Evolutionary conservation across 1,139 yeast species (phyloP).

Genomic region (Blastobotrys capitulatus): DNA sequence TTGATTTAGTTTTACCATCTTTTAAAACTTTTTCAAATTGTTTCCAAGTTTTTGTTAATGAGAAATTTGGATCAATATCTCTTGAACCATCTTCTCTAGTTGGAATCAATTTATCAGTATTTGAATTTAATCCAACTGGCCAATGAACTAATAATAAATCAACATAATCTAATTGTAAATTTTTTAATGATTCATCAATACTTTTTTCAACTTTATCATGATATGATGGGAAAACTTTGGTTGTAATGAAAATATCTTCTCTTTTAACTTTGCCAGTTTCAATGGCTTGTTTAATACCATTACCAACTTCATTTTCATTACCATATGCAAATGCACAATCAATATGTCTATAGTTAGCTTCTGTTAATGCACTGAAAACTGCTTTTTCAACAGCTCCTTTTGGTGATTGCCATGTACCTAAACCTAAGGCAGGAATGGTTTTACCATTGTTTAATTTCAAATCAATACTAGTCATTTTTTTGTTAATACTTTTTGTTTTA

Average conservation of each 20-base stretch:
- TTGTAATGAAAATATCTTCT: slow-evolving; percentile 67
- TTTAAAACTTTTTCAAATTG: slow-evolving; percentile 54
- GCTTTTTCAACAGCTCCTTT: slow-evolving; percentile 55
- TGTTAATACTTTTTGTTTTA: not conserved
- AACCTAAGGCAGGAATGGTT: slow-evolving; percentile 61
- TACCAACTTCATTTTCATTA: slow-evolving; percentile 59
- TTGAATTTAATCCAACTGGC: slow-evolving; percentile 59
- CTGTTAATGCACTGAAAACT: slow-evolving; percentile 56
- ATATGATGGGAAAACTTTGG: slow-evolving; percentile 70
- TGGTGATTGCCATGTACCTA: slow-evolving; percentile 75
- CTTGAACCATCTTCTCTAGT: slow-evolving; percentile 41
- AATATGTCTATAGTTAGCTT: slow-evolving; percentile 70
- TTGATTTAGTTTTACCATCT: slow-evolving; percentile 54
- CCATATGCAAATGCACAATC: slow-evolving; percentile 69
- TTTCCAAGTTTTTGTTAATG: slow-evolving; percentile 63
- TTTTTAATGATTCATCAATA: slow-evolving; percentile 55
- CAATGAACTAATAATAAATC: slow-evolving; percentile 84
- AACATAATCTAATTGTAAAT: slow-evolving; percentile 70
- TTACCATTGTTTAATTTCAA: slow-evolving; percentile 53
- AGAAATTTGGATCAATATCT: slow-evolving; percentile 47
- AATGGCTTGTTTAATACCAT: slow-evolving; percentile 46
- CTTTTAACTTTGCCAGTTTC: slow-evolving; percentile 64
- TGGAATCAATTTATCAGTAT: slow-evolving; percentile 40
- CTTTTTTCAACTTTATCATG: slow-evolving; percentile 58
- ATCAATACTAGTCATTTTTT: slow-evolving; percentile 7